Conservation (phyloP, 345 rosid genomes). For the Aethionema arabicum region DNA sequence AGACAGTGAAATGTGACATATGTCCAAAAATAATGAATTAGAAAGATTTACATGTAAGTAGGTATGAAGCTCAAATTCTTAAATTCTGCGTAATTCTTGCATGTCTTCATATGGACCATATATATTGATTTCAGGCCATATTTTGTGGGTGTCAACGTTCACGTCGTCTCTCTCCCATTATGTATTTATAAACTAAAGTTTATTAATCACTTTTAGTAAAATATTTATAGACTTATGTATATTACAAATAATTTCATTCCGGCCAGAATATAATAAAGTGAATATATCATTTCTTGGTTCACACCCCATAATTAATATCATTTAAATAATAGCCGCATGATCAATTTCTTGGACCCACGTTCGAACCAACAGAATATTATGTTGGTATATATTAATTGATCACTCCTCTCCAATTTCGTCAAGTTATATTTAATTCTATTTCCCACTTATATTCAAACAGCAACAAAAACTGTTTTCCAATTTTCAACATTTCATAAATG, state of each 20-base stretch:
- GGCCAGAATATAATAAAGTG: conserved; percentile 17
- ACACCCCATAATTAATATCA: conserved; percentile 19
- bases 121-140: conserved; percentile 4
- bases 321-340: conserved; percentile 27
- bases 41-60: neutral
- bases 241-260: conserved; percentile 21
- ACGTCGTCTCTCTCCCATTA: conserved; percentile 29
- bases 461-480: neutral
- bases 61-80: conserved; percentile 27
- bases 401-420: conserved; percentile 20
- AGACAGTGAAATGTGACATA: too few species aligned
- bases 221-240: conserved; percentile 16
- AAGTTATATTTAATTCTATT: conserved; percentile 25
- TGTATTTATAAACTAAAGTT: conserved; percentile 11
- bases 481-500: conserved; percentile 21
- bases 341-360: conserved; percentile 36
- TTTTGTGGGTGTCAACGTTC: conserved; percentile 28
- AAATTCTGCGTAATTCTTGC: conserved; percentile 28
- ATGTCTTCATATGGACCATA: conserved; percentile 34
- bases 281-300: conserved; percentile 16
- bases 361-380: conserved; percentile 26
- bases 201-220: conserved; percentile 11
- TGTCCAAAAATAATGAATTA: neutral
- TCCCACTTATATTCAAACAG: conserved; percentile 21
- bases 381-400: conserved; percentile 24